These are phyloP conservation scores for Schwanniomyces occidentalis DNA, from an alignment of 805 yeast genomes.

Conservation along the genomic window DNA sequence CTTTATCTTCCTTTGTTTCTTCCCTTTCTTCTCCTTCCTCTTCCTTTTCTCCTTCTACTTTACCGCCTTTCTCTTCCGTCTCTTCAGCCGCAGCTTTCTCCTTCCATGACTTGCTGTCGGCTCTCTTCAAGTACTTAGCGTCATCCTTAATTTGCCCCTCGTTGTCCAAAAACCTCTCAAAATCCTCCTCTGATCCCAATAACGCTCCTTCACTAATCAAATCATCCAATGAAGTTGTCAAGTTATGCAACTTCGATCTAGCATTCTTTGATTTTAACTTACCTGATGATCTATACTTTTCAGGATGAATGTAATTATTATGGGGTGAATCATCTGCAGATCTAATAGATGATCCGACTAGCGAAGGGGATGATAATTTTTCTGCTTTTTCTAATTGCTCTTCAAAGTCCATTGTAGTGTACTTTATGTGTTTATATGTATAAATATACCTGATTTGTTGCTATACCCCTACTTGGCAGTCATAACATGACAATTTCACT, in stretches of 20 bases:
- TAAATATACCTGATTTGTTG: too few relatives aligned
- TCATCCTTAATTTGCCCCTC: constrained; percentile 54
- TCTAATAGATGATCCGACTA: constrained; percentile 53
- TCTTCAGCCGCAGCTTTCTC: background rate
- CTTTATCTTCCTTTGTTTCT: constrained; percentile 10
- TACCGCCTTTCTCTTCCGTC: constrained; percentile 8
- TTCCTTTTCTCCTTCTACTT: constrained; percentile 7
- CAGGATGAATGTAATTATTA: constrained; percentile 47
- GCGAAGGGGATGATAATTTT: constrained; percentile 47
- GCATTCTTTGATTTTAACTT: constrained; percentile 10
- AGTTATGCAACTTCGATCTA: constrained; percentile 18
- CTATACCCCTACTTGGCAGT: too few relatives aligned
- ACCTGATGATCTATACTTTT: constrained; percentile 27
- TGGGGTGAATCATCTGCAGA: constrained; percentile 48
- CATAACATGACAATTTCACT: background rate
- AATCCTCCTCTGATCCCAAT: constrained; percentile 51
- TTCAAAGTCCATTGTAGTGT: constrained; percentile 47
- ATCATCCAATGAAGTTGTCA: constrained; percentile 57
- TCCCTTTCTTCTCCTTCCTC: constrained; percentile 1
- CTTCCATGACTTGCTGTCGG: constrained; percentile 8
- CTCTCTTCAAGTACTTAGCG: constrained; percentile 30
- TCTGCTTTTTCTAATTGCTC: constrained; percentile 55
- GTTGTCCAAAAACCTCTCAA: constrained; percentile 52
- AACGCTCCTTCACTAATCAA: constrained; percentile 48
- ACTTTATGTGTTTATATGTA: background rate